These are phyloP conservation scores for Cladosporium sp. DNA, from an alignment of 2,329 filamentous ascomycete species.

Conservation along the genomic window DNA sequence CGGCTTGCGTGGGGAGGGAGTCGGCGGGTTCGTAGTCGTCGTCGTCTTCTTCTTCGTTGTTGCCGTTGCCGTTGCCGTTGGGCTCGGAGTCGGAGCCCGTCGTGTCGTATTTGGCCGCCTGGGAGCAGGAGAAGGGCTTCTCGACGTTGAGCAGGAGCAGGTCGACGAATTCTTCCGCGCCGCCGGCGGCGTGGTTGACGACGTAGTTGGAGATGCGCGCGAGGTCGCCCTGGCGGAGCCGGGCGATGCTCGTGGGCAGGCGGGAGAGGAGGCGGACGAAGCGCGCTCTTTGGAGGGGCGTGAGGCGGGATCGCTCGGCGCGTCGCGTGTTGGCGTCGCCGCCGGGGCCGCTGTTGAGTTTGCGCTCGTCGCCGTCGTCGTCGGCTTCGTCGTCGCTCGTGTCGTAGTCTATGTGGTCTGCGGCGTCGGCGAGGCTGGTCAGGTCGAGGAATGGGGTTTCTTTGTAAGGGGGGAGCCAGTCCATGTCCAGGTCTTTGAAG, in stretches of 20 bases:
- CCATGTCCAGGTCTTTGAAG: constrained; percentile 68
- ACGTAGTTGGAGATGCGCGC: constrained; percentile 83
- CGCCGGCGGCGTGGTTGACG: constrained; percentile 76
- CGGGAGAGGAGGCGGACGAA: constrained; percentile 77
- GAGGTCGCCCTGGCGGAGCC: constrained; percentile 75
- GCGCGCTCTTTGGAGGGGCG: constrained; percentile 76
- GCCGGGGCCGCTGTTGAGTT: constrained; percentile 34
- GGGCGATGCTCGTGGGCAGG: constrained; percentile 67
- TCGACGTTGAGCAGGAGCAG: constrained; percentile 78
- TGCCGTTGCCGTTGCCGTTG: constrained; percentile 13
- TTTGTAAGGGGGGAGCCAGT: constrained; percentile 71
- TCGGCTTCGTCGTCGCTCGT: constrained; percentile 80
- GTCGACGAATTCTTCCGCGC: constrained; percentile 85
- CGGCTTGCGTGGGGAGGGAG: constrained; percentile 18
- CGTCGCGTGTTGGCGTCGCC: constrained; percentile 33
- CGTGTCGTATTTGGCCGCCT: constrained; percentile 56
- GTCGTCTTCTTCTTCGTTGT: constrained; percentile 26
- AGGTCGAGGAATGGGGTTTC: constrained; percentile 55
- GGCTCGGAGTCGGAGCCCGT: constrained; percentile 27
- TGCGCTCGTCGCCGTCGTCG: constrained; percentile 44
- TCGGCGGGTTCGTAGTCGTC: constrained; percentile 35
- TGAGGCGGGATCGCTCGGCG: constrained; percentile 56
- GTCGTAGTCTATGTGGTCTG: constrained; percentile 78
- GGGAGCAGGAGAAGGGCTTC: constrained; percentile 65
- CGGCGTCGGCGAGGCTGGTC: constrained; percentile 69